phyloP scores from a whole-genome alignment of 2,329 filamentous ascomycete species.

The Lecanicillium sp. region DNA sequence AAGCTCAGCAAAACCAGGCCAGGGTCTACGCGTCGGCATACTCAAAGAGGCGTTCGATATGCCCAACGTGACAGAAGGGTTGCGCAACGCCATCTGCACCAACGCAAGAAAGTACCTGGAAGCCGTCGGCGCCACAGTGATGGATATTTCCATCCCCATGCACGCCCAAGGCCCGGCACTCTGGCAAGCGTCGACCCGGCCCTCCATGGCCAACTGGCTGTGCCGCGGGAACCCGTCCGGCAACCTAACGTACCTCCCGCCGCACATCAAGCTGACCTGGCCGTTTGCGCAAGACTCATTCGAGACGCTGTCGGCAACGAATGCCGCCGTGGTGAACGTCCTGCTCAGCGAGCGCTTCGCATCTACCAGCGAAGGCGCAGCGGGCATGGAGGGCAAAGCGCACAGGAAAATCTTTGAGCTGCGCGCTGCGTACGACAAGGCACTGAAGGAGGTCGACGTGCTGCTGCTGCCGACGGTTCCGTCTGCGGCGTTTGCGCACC shows the following conservation, averaged over 20 bases:
- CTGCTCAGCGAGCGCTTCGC: slow-evolving; percentile 31
- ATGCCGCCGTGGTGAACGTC: slow-evolving; percentile 39
- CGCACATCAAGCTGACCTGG: slow-evolving; percentile 26
- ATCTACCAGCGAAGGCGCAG: slow-evolving; percentile 13
- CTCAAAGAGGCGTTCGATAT: slow-evolving; percentile 35
- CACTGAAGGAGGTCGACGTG: slow-evolving; percentile 35
- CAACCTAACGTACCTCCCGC: slow-evolving; percentile 23
- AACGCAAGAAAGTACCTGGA: slow-evolving; percentile 27
- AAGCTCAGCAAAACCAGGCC: slow-evolving; percentile 13
- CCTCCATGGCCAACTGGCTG: slow-evolving; percentile 22
- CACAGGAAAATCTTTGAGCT: slow-evolving; percentile 37
- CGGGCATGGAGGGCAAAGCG: slow-evolving; percentile 32
- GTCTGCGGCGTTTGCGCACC: slow-evolving; percentile 31
- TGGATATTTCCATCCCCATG: slow-evolving; percentile 38
- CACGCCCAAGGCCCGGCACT: slow-evolving; percentile 38
- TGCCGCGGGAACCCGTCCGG: slow-evolving; percentile 23
- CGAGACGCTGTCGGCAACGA: slow-evolving; percentile 30
- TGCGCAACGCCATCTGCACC: slow-evolving; percentile 27
- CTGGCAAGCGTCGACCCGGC: slow-evolving; percentile 35
- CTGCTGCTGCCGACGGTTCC: slow-evolving; percentile 41
- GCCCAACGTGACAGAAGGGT: slow-evolving; percentile 28
- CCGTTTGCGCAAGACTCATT: slow-evolving; percentile 32
- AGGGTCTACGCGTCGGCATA: slow-evolving; percentile 33
- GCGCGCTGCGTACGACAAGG: slow-evolving; percentile 39
- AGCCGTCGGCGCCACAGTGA: slow-evolving; percentile 33